Conservation (phyloP, 768 basidiomycete genomes). For the Trametes gibbosa region DNA sequence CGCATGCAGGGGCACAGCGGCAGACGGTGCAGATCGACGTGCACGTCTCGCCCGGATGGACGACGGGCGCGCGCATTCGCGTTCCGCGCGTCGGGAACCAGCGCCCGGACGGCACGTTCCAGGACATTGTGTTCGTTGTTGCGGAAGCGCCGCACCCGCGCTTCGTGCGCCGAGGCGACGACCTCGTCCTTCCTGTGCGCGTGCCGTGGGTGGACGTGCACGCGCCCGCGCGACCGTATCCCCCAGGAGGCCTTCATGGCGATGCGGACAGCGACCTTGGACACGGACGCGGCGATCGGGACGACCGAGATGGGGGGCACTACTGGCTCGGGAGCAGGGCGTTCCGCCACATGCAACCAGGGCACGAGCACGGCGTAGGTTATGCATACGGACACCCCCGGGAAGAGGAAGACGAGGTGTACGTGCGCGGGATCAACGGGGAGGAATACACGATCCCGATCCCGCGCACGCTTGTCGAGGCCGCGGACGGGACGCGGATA, state of each 20-base stretch:
- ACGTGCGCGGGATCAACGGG: constrained; percentile 58
- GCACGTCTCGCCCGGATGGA: constrained; percentile 60
- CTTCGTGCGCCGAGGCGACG: constrained; percentile 55
- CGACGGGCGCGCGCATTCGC: constrained; percentile 54
- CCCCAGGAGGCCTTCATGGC: neutral
- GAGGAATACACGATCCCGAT: constrained; percentile 48
- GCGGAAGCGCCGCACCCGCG: constrained; percentile 56
- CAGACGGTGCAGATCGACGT: constrained; percentile 59
- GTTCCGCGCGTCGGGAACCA: constrained; percentile 71
- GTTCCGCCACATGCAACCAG: neutral
- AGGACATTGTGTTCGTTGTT: constrained; percentile 67
- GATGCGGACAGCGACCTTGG: neutral
- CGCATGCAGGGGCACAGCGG: constrained; percentile 20
- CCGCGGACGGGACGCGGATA: constrained; percentile 48
- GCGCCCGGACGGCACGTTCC: constrained; percentile 49
- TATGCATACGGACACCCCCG: neutral
- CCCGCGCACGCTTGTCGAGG: constrained; percentile 51
- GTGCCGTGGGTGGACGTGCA: constrained; percentile 52
- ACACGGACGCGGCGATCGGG: neutral
- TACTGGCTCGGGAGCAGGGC: constrained; percentile 4
- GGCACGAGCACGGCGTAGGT: constrained; percentile 1
- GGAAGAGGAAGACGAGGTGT: constrained; percentile 46
- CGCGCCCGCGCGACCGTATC: constrained; percentile 29
- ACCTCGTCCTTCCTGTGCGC: constrained; percentile 53
- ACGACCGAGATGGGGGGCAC: neutral